These are phyloP conservation scores for Mycena maculata DNA, from an alignment of 768 basidiomycete species.

Conservation along the genomic window DNA sequence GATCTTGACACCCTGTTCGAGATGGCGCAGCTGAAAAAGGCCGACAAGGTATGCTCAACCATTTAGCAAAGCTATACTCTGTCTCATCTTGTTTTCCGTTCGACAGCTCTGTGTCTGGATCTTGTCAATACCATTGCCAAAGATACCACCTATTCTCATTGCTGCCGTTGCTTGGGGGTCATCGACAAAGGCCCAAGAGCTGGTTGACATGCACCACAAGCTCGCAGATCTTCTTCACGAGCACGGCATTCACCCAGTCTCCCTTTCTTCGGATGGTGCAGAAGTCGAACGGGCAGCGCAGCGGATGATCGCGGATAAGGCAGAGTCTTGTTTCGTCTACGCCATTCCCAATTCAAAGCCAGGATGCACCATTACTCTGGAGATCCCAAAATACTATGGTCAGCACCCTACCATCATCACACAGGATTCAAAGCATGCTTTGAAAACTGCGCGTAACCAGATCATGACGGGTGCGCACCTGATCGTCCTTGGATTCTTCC, in stretches of 20 bases:
- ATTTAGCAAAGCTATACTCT: too few relatives aligned
- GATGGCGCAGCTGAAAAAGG: conserved; percentile 21
- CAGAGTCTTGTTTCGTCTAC: not conserved
- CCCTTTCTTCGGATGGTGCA: conserved; percentile 50
- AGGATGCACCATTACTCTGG: not conserved
- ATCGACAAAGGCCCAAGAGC: conserved; percentile 31
- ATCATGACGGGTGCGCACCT: conserved; percentile 46
- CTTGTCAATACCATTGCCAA: conserved; percentile 14
- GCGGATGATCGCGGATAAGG: conserved; percentile 25
- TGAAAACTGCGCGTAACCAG: conserved; percentile 47
- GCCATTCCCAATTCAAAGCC: conserved; percentile 9
- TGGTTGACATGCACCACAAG: conserved; percentile 24
- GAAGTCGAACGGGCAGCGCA: conserved; percentile 45
- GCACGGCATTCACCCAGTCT: conserved; percentile 40
- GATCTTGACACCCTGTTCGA: conserved; percentile 29
- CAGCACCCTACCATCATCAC: conserved; percentile 41
- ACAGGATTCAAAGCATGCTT: too few relatives aligned
- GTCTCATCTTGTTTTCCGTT: too few relatives aligned
- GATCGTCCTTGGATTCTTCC: conserved; percentile 39
- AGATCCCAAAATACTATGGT: conserved; percentile 26
- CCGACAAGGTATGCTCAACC: conserved; percentile 30
- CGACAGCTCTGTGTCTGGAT: conserved; percentile 1
- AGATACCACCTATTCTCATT: conserved; percentile 49
- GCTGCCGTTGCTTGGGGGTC: conserved; percentile 46
- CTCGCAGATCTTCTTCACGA: conserved; percentile 42